Evolutionary conservation across 169 alveolate genomes (phyloP).

Genomic region (Perkinsus marinus): DNA sequence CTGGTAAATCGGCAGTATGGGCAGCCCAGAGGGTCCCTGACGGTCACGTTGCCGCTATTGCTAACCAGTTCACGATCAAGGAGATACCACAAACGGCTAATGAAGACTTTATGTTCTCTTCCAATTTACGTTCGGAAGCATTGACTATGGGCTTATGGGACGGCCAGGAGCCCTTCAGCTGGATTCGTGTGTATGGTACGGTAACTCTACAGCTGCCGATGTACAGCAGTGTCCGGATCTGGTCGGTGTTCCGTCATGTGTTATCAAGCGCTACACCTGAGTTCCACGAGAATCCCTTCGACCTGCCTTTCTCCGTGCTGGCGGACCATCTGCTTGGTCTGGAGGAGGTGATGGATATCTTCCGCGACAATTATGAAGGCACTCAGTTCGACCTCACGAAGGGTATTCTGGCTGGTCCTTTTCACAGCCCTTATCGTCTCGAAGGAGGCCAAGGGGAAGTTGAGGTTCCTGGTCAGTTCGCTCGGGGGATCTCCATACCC

Average conservation of each 20-base stretch:
- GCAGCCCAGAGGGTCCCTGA: constrained; percentile 3
- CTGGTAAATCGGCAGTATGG: background rate
- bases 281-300: background rate
- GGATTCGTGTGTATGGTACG: background rate
- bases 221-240: background rate
- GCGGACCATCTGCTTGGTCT: background rate
- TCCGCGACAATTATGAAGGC: background rate
- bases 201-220: background rate
- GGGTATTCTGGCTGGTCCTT: background rate
- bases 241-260: background rate
- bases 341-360: background rate
- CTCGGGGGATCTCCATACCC: background rate
- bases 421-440: background rate
- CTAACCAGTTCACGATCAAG: background rate
- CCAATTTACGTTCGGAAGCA: background rate
- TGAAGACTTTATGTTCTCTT: background rate
- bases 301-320: background rate
- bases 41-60: background rate
- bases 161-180: background rate
- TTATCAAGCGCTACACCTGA: background rate
- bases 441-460: background rate
- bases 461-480: background rate
- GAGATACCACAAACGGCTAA: background rate
- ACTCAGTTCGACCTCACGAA: background rate
- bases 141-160: background rate